Evolutionary conservation across 768 basidiomycete species (phyloP), one percentile per base, ranked within the genome.

Genomic region (Suillus placidus): DNA sequence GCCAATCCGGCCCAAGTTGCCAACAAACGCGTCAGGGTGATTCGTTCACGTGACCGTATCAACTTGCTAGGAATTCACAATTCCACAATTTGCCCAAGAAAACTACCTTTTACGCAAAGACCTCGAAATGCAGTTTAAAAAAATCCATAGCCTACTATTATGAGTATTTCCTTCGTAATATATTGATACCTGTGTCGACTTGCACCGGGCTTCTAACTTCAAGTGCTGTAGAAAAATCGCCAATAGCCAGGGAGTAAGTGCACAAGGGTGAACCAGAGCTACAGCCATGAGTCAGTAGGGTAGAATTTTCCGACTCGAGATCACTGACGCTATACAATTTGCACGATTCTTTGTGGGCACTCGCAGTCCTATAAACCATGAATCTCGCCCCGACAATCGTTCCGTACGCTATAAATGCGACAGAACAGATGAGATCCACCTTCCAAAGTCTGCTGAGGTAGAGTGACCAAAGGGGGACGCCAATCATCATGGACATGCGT

Each of bases 201-300:
- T n/a, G 43, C 43, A 23, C 47, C 23, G 12, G 23, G 18, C n/a
- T 20, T 35, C 20, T 20, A 35, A 35, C 23, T 23, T 57, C 37
- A 57, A 57, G 14, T 26, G 23, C 56, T 37, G 40, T 64, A 58
- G 42, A 62, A 60, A 64, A 61, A 64, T 26, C 60, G 23, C 63
- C 63, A 64, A 62, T 64, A 64, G 40, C 63, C 63, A 20, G 63
- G 63, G n/a, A 64, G 63, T 42, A 64, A 34, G 34, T 64, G 63
- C 6, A 32, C 58, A n/a, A 64, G n/a, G 14, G 40, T 26, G 30
- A 64, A 60, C 63, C 63, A 64, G 9, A 64, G 54, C 63, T 64
- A 45, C 12, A 55, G 18, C 2, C 5, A 40, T 18, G 9, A 23
- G 23, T 64, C 26, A 64, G 40, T 26, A 14, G 6, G 6, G 26